A percentile compares a stretch with the other conserved stretches of the same genome.
phyloP scores from a whole-genome alignment of 495 filamentous ascomycete species.

The Parachaetomium inaequale region DNA sequence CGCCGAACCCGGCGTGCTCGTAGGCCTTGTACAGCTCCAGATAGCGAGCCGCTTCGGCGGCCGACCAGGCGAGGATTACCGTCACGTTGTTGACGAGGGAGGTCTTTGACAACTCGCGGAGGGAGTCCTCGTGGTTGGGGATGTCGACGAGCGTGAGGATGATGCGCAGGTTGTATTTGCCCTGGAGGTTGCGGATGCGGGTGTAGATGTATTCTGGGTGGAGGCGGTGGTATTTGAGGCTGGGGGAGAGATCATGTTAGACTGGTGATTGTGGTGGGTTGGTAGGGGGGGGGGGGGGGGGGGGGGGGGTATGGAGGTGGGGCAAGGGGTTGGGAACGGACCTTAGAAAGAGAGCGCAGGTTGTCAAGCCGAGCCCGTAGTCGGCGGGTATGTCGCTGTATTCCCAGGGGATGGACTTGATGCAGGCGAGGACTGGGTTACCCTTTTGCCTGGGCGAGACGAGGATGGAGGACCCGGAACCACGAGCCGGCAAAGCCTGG shows the following conservation, averaged over 20 bases:
- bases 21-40: conserved; percentile 91
- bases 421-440: conserved; percentile 82
- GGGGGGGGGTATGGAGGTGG: neutral
- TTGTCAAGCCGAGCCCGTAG: conserved; percentile 82
- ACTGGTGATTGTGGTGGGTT: neutral
- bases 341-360: conserved; percentile 82
- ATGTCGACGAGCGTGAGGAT: conserved; percentile 92
- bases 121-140: conserved; percentile 68
- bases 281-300: neutral
- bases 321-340: conserved; percentile 6
- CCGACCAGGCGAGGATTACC: conserved; percentile 87
- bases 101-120: conserved; percentile 84
- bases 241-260: conserved; percentile 26
- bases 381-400: conserved; percentile 93
- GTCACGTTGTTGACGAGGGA: conserved; percentile 84
- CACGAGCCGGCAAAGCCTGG: conserved; percentile 66
- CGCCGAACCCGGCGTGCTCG: conserved; percentile 75
- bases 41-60: conserved; percentile 87
- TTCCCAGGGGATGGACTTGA: conserved; percentile 88
- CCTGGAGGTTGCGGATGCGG: conserved; percentile 73
- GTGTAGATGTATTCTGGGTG: conserved; percentile 98
- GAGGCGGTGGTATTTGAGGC: conserved; percentile 93
- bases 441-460: conserved; percentile 86
- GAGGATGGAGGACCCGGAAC: conserved; percentile 71
- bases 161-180: conserved; percentile 79